Percentiles rank a stretch among this genome's conserved stretches.
Evolutionary conservation across 768 basidiomycete species (phyloP).

Genomic region (Termitomyces sp.): DNA sequence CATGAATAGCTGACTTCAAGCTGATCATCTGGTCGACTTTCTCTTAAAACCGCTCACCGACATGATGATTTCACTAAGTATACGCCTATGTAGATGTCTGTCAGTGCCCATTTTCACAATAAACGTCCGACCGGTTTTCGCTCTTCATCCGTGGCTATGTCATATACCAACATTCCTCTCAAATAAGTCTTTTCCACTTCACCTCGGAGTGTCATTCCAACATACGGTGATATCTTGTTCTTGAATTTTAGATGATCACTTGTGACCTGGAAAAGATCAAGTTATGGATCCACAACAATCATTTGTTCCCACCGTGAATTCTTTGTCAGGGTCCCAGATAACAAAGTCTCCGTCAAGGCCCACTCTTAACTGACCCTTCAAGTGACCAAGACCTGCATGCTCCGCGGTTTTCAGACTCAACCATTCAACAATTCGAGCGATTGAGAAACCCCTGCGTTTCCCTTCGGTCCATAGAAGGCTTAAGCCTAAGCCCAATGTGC

Average conservation of each 20-base stretch:
- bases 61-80: too few species aligned
- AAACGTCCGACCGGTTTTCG: constrained; percentile 33
- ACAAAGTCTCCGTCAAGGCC: constrained; percentile 87
- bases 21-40: too few species aligned
- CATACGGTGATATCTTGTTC: constrained; percentile 91
- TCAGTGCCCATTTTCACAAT: constrained; percentile 18
- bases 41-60: too few species aligned
- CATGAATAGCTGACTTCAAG: too few species aligned
- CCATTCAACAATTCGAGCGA: constrained; percentile 72
- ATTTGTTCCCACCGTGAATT: constrained; percentile 30
- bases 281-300: background rate
- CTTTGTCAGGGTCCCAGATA: constrained; percentile 67
- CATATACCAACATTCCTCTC: constrained; percentile 70
- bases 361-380: constrained; percentile 67
- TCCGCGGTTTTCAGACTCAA: constrained; percentile 65
- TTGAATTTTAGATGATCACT: constrained; percentile 77
- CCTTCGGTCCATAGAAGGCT: constrained; percentile 89
- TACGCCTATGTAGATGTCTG: background rate
- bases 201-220: constrained; percentile 66
- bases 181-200: constrained; percentile 74
- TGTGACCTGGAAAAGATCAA: constrained; percentile 50
- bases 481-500: constrained; percentile 83
- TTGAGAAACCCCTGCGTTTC: constrained; percentile 45
- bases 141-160: constrained; percentile 24
- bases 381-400: constrained; percentile 65